Evolutionary conservation across 129 eudicot genomes (phyloP).

Genomic region (Pseudognaphalium luteoalbum): DNA sequence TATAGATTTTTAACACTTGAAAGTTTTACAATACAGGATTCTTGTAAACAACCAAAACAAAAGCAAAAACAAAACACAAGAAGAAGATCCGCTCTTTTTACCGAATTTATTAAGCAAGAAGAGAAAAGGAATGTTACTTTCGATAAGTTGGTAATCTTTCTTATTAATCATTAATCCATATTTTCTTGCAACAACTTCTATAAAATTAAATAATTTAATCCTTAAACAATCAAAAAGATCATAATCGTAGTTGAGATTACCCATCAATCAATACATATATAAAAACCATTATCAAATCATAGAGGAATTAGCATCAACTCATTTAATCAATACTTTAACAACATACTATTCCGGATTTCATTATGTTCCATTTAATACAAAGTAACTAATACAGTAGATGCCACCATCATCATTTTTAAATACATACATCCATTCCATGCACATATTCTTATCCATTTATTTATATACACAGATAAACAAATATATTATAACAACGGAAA

Average conservation of each 20-base stretch:
- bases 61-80: not conserved
- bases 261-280: not conserved
- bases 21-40: not conserved
- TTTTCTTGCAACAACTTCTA: not conserved
- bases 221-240: not conserved
- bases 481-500: conserved; percentile 4
- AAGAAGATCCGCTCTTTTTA: not conserved
- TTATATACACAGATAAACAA: not conserved
- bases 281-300: not conserved
- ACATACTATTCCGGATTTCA: not conserved
- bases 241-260: not conserved
- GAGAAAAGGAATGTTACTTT: not conserved
- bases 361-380: not conserved
- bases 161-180: not conserved
- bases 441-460: not conserved
- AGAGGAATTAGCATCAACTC: not conserved
- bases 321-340: no score
- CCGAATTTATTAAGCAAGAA: not conserved
- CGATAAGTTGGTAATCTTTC: not conserved
- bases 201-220: not conserved
- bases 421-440: conserved; percentile 18
- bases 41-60: not conserved
- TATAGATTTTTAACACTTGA: not conserved
- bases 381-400: not conserved
- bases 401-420: not conserved